These are phyloP conservation scores for Mesembryanthemum crystallinum DNA, from an alignment of 148 eudicot genomes.

Conservation along the genomic window DNA sequence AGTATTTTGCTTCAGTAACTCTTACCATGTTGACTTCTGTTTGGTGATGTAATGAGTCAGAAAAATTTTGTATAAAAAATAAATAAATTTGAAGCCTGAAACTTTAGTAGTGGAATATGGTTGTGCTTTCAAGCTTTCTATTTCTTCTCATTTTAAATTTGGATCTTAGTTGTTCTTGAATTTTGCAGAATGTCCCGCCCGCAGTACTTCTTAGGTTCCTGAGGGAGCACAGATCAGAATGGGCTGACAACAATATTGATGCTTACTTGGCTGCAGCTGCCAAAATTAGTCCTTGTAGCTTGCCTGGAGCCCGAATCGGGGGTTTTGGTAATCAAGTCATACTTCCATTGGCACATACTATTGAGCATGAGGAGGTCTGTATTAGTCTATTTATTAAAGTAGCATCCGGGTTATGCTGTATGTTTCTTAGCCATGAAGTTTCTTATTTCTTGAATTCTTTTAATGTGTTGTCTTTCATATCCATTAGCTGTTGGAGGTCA, in stretches of 20 bases:
- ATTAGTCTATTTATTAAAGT: neutral
- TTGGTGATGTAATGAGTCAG: neutral
- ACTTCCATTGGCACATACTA: conserved; percentile 89
- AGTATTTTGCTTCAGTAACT: neutral
- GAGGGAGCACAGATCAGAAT: conserved; percentile 95
- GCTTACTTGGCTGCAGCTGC: conserved; percentile 87
- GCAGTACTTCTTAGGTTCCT: conserved; percentile 86
- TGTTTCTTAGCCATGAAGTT: neutral
- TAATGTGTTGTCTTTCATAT: conserved; percentile 1
- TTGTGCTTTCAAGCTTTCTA: neutral
- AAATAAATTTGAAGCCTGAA: neutral
- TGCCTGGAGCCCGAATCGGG: conserved; percentile 70
- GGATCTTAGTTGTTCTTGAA: neutral
- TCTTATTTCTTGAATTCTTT: neutral
- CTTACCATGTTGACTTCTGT: neutral
- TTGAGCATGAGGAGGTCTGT: conserved; percentile 89
- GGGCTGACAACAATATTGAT: conserved; percentile 94
- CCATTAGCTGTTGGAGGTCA: conserved; percentile 71
- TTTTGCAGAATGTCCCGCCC: conserved; percentile 89
- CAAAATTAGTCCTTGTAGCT: conserved; percentile 81
- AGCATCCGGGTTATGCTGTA: neutral
- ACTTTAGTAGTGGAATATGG: neutral
- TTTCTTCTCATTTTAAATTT: neutral
- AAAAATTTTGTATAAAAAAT: neutral
- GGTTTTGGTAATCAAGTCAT: conserved; percentile 82